Base-by-base conservation (phyloP, 805 yeast genomes). In the Blastobotrys chiropterorum region DNA sequence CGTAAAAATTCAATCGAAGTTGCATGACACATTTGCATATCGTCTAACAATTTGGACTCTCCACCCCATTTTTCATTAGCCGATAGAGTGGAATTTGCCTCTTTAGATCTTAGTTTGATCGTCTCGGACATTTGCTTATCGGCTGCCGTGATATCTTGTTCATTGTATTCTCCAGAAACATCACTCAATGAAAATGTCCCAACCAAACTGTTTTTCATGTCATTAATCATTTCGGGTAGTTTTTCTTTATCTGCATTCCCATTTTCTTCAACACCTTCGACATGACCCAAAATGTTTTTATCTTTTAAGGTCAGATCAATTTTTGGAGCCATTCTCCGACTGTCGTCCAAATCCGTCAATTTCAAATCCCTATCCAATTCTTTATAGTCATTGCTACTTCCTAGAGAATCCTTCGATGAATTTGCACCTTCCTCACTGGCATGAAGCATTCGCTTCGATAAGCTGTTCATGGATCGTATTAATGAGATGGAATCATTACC, bases 391-490 rank as follows among this genome's bases (percentile, higher is more conserved):
- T n/a, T 38, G 15, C 17, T 14, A n/a, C 13, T 38, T 38, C 42
- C n/a, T 39, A 14, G 42, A 15, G 38, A 31, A 11, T n/a, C n/a
- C 11, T 26, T 26, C 34, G 34, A 26, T 5, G 8, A 5, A 26
- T 11, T 26, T 20, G 16, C 3, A 15, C 13, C 43, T 40, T 15
- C 11, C 16, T 17, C 43, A 16, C 11, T 16, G 5, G 44, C 58
- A 47, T 56, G 51, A 5, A 92, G 80, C 85, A 92, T 85, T 58
- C 90, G 81, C 53, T 87, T 82, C 63, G 95, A 85, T 47, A 92
- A 72, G 54, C 90, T 79, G 69, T 92, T 92, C 94, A 92, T 90
- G 56, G 95, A 88, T 58, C 85, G 78, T 72, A 94, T 75, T 16
- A 90, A 81, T 15, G 85, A 80, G 15, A 87, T 76, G 59, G 90